phyloP scores from a whole-genome alignment of 768 basidiomycete genomes.

The Daedaleopsis sinensis region DNA sequence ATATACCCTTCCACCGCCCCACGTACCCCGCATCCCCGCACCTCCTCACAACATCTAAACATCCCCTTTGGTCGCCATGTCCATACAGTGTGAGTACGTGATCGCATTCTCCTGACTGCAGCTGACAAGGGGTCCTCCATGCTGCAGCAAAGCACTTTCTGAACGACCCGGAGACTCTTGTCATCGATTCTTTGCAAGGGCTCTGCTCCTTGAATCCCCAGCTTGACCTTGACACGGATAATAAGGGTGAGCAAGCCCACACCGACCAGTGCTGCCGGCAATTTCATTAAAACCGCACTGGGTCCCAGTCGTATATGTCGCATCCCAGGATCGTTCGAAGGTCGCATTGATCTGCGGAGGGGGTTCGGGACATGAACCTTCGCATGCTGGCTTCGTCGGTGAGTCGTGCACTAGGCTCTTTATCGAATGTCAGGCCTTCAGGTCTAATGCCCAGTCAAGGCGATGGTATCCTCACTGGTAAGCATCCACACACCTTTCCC shows the following conservation, averaged over 20 bases:
- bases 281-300: neutral
- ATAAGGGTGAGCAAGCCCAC: slow-evolving; percentile 56
- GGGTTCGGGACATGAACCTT: slow-evolving; percentile 89
- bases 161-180: slow-evolving; percentile 70
- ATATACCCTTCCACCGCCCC: no score
- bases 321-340: slow-evolving; percentile 58
- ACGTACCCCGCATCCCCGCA: neutral
- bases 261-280: neutral
- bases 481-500: neutral
- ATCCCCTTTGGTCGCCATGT: slow-evolving; percentile 10
- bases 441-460: slow-evolving; percentile 42
- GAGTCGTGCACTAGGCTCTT: slow-evolving; percentile 22
- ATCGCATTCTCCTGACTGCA: neutral
- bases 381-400: slow-evolving; percentile 92
- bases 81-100: slow-evolving; percentile 21
- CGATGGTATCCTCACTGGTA: slow-evolving; percentile 77
- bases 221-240: slow-evolving; percentile 66
- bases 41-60: neutral
- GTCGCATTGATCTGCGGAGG: slow-evolving; percentile 85
- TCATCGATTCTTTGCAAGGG: slow-evolving; percentile 78
- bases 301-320: slow-evolving; percentile 60
- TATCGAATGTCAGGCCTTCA: neutral
- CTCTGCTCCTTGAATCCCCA: slow-evolving; percentile 72
- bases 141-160: slow-evolving; percentile 70
- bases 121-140: neutral